Evolutionary conservation across 768 basidiomycete genomes (phyloP).

Genomic region (Tulasnella sp.): DNA sequence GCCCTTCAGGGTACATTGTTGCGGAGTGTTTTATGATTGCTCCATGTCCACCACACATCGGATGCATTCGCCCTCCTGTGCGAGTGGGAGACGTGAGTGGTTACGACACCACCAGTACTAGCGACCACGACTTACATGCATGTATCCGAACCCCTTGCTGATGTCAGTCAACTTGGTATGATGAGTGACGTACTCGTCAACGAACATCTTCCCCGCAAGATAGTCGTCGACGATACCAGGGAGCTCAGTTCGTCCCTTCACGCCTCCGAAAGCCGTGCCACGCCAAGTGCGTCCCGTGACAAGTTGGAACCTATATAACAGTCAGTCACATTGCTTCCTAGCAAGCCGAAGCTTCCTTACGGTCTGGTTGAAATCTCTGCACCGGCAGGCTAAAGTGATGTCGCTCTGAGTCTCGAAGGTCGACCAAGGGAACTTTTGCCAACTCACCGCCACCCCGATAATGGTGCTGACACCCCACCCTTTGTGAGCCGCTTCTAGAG

Average conservation of each 20-base stretch:
- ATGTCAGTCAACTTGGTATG: conserved; percentile 59
- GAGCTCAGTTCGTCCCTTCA: conserved; percentile 93
- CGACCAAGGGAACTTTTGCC: background rate
- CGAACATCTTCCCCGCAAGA: conserved; percentile 65
- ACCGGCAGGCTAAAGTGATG: conserved; percentile 51
- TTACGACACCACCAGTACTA: background rate
- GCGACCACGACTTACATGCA: conserved; percentile 64
- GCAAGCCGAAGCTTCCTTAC: conserved; percentile 30
- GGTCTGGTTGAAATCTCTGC: conserved; percentile 89
- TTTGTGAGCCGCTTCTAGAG: conserved; percentile 98
- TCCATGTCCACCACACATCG: conserved; percentile 92
- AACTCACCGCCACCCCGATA: conserved; percentile 73
- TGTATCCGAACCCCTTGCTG: conserved; percentile 84
- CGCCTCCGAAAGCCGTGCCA: conserved; percentile 92
- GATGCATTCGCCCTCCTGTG: conserved; percentile 78
- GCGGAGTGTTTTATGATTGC: background rate
- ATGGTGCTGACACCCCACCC: conserved; percentile 96
- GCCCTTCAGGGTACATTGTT: background rate
- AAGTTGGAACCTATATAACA: conserved; percentile 12
- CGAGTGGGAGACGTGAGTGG: background rate
- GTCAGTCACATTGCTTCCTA: background rate
- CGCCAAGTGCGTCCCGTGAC: conserved; percentile 84
- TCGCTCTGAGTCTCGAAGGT: background rate
- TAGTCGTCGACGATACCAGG: conserved; percentile 94
- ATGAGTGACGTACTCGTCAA: conserved; percentile 97